Percentiles rank a stretch among this genome's conserved stretches.
phyloP scores from a whole-genome alignment of 345 rosid genomes.

The Firmiana major region DNA sequence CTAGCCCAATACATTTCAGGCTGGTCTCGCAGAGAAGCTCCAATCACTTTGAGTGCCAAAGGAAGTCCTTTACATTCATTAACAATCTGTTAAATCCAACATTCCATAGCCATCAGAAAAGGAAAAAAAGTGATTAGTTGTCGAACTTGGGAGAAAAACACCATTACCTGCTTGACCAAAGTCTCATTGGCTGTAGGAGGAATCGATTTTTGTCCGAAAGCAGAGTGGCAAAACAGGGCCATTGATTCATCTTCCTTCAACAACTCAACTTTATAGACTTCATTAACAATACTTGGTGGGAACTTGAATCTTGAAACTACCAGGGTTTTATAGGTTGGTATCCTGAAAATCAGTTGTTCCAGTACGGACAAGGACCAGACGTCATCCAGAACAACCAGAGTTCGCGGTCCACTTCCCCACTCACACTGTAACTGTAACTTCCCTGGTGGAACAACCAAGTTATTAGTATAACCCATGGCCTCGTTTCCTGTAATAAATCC shows the following conservation, averaged over 20 bases:
- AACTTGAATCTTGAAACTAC: constrained; percentile 76
- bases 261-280: constrained; percentile 55
- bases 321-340: constrained; percentile 62
- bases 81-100: constrained; percentile 46
- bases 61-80: constrained; percentile 90
- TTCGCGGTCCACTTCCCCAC: constrained; percentile 17
- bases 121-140: background rate
- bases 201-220: constrained; percentile 60
- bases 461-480: constrained; percentile 17
- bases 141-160: background rate
- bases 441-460: constrained; percentile 28
- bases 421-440: constrained; percentile 35
- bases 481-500: constrained; percentile 39
- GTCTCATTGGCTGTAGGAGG: constrained; percentile 47
- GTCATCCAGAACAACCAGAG: constrained; percentile 77
- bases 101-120: constrained; percentile 1
- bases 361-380: constrained; percentile 67
- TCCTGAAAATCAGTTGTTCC: constrained; percentile 46
- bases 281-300: constrained; percentile 24
- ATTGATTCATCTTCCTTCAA: constrained; percentile 61
- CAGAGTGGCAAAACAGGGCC: constrained; percentile 65
- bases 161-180: constrained; percentile 74
- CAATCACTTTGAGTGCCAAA: constrained; percentile 91
- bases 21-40: constrained; percentile 63
- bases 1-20: constrained; percentile 70